A percentile compares a stretch with the other conserved stretches of the same genome.
These are phyloP conservation scores for Marsdenia floribunda DNA, from an alignment of 257 asterid species.

Conservation along the genomic window DNA sequence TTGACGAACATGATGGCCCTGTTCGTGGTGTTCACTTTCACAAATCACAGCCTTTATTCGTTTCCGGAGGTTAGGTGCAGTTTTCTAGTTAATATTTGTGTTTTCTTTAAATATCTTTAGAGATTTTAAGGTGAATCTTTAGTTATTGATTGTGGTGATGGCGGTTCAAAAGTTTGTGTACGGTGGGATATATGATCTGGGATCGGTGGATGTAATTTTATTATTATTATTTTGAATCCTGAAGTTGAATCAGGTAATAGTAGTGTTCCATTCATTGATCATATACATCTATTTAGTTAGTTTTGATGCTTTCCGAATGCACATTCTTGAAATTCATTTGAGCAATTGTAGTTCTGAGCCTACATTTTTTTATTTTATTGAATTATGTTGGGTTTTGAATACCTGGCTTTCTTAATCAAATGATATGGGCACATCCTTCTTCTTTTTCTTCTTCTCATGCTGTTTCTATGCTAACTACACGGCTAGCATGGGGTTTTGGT, in stretches of 20 bases:
- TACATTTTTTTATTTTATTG: not conserved
- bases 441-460: not conserved
- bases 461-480: not conserved
- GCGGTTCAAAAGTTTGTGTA: not conserved
- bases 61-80: constrained; percentile 66
- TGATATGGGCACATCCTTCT: not conserved
- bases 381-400: too few relatives aligned
- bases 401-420: too few relatives aligned
- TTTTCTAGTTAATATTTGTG: not conserved
- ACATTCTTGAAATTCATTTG: not conserved
- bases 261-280: not conserved
- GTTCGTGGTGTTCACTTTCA: constrained; percentile 92
- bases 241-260: not conserved
- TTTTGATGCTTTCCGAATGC: not conserved
- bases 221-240: not conserved
- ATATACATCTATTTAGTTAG: not conserved
- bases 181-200: not conserved
- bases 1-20: constrained; percentile 95
- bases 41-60: constrained; percentile 85
- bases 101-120: not conserved
- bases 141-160: not conserved
- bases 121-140: constrained; percentile 12
- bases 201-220: not conserved
- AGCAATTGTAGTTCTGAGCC: not conserved
- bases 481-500: not conserved